phyloP scores from a whole-genome alignment of 257 asterid species.

The Lycium barbarum region DNA sequence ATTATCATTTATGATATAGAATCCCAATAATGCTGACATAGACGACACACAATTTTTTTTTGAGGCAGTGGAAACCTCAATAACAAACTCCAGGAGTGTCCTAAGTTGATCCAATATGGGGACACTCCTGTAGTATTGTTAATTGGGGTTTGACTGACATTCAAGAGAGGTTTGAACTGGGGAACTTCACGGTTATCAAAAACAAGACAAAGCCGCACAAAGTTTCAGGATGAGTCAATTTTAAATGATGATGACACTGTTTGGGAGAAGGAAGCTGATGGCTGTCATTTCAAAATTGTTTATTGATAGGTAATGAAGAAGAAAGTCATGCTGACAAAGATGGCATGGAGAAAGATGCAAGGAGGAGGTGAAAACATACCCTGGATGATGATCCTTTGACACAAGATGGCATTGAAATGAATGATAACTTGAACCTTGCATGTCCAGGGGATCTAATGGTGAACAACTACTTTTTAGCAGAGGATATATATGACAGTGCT shows the following conservation, averaged over 20 bases:
- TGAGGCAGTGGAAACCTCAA: no score
- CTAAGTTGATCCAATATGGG: no score
- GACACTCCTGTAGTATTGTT: no score
- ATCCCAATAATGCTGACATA: no score
- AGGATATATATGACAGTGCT: slow-evolving; percentile 44
- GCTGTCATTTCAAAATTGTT: slow-evolving; percentile 89
- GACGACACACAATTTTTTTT: no score
- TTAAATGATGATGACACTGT: slow-evolving; percentile 44
- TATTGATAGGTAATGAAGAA: slow-evolving; percentile 69
- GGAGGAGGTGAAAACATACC: slow-evolving; percentile 52
- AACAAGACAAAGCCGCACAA: slow-evolving; percentile 53
- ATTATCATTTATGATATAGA: no score
- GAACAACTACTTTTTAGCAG: slow-evolving; percentile 50
- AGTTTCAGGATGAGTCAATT: slow-evolving; percentile 45
- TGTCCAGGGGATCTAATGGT: slow-evolving; percentile 28
- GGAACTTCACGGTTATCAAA: slow-evolving; percentile 50
- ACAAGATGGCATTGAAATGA: no score
- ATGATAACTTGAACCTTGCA: no score
- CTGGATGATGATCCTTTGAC: background rate
- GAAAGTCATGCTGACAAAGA: slow-evolving; percentile 51
- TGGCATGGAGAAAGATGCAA: slow-evolving; percentile 62
- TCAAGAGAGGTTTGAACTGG: slow-evolving; percentile 21
- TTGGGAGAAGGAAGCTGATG: slow-evolving; percentile 61
- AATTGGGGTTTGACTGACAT: no score
- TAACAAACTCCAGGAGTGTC: no score